These are phyloP conservation scores for Coniferiporia sulphurascens DNA, from an alignment of 1,284 basidiomycete species.

Conservation along the genomic window DNA sequence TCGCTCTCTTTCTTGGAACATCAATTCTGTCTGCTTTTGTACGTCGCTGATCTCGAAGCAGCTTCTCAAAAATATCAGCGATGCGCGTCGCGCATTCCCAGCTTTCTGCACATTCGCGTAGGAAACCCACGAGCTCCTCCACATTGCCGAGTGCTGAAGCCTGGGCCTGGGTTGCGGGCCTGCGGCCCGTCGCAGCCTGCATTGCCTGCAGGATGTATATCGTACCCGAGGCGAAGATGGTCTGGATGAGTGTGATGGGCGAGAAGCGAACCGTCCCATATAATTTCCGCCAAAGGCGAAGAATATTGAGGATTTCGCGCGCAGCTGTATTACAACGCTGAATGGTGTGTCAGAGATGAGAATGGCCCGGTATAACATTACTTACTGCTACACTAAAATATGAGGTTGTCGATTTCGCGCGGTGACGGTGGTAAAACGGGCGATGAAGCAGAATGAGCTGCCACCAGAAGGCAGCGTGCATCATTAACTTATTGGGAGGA, in stretches of 20 bases:
- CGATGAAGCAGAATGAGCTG: conserved; percentile 59
- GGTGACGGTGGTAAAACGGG: conserved; percentile 52
- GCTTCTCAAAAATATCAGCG: conserved; percentile 29
- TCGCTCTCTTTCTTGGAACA: background rate
- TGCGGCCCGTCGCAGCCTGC: conserved; percentile 11
- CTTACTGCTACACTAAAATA: conserved; percentile 49
- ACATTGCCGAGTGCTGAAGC: conserved; percentile 19
- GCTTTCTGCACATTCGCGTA: conserved; percentile 23
- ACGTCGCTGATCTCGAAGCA: conserved; percentile 20
- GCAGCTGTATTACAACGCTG: conserved; percentile 64
- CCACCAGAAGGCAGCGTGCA: conserved; percentile 63
- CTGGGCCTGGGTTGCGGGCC: conserved; percentile 8
- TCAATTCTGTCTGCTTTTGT: background rate
- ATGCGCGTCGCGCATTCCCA: conserved; percentile 23
- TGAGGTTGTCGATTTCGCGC: conserved; percentile 36
- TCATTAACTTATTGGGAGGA: conserved; percentile 57
- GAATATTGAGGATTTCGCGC: conserved; percentile 56
- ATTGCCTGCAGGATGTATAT: conserved; percentile 48
- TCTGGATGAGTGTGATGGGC: conserved; percentile 59
- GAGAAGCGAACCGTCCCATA: conserved; percentile 54
- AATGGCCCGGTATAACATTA: background rate
- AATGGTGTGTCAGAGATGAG: conserved; percentile 8
- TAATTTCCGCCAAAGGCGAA: conserved; percentile 49
- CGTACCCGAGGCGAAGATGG: conserved; percentile 63
- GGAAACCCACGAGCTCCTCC: conserved; percentile 21